Conservation (phyloP, 169 alveolate genomes). For the Plasmodium berghei region DNA sequence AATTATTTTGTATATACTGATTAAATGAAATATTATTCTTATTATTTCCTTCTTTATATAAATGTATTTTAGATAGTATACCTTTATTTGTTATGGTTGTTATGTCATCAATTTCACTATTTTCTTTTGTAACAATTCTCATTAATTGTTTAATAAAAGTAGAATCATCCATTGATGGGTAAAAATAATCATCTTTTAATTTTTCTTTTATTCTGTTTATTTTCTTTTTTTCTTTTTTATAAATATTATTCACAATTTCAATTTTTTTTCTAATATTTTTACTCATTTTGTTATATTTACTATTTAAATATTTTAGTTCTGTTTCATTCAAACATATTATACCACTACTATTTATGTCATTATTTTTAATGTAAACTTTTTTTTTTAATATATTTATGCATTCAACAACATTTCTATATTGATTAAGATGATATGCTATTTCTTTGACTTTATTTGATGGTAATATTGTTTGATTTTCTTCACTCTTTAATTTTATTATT, state of each 20-base stretch:
- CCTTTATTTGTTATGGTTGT: too few species aligned
- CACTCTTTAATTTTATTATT: background rate
- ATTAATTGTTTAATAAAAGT: too few species aligned
- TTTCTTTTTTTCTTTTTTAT: conserved; percentile 28
- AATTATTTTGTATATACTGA: too few species aligned
- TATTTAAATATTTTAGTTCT: background rate
- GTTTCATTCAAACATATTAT: too few species aligned
- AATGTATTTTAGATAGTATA: too few species aligned
- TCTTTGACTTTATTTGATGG: conserved; percentile 19
- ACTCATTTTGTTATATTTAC: conserved; percentile 45
- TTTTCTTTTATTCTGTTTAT: conserved; percentile 1
- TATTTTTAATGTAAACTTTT: conserved; percentile 10
- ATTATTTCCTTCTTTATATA: too few species aligned
- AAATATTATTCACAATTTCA: conserved; percentile 42
- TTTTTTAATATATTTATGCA: conserved; percentile 12
- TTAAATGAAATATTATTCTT: too few species aligned
- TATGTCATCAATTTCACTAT: background rate
- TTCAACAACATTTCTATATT: conserved; percentile 41
- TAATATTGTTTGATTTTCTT: conserved; percentile 5
- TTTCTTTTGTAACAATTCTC: background rate
- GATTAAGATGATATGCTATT: conserved; percentile 16
- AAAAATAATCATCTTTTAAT: background rate
- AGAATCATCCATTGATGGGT: background rate
- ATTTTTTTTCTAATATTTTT: conserved; percentile 50
- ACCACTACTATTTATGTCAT: background rate